Conservation (phyloP, 352 stramenopile species). For the Phytopythium cucurbitacearum region DNA sequence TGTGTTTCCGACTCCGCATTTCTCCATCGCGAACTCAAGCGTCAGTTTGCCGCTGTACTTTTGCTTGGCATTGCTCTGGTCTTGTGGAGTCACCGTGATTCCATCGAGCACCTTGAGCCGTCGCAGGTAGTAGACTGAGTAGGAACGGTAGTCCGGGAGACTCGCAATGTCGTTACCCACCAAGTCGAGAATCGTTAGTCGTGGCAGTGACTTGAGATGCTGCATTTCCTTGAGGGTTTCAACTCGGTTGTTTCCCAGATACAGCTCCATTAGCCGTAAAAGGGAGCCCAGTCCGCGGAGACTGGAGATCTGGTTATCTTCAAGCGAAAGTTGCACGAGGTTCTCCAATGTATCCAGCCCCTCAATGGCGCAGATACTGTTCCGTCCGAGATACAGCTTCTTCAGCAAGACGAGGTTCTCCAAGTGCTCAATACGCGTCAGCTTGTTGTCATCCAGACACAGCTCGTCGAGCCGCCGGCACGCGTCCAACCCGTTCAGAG, state of each 20-base stretch:
- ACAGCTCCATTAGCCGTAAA: constrained; percentile 82
- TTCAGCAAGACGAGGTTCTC: constrained; percentile 51
- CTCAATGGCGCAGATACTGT: constrained; percentile 63
- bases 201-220: constrained; percentile 72
- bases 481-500: constrained; percentile 44
- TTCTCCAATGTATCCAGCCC: constrained; percentile 56
- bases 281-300: constrained; percentile 54
- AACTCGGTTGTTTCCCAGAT: constrained; percentile 83
- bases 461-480: constrained; percentile 75
- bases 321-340: constrained; percentile 71
- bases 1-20: constrained; percentile 33
- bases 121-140: constrained; percentile 74
- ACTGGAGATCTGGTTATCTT: constrained; percentile 83
- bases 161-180: constrained; percentile 74
- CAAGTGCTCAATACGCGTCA: constrained; percentile 63
- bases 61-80: constrained; percentile 80
- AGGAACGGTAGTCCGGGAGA: constrained; percentile 67
- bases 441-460: constrained; percentile 74
- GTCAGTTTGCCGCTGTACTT: constrained; percentile 87
- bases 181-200: constrained; percentile 85
- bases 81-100: constrained; percentile 61
- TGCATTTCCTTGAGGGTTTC: constrained; percentile 78
- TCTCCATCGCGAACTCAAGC: constrained; percentile 80
- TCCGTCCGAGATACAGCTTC: constrained; percentile 75
- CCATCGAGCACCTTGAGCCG: constrained; percentile 84